phyloP scores from a whole-genome alignment of 2,329 filamentous ascomycete species.

The Aspergillus melleus region DNA sequence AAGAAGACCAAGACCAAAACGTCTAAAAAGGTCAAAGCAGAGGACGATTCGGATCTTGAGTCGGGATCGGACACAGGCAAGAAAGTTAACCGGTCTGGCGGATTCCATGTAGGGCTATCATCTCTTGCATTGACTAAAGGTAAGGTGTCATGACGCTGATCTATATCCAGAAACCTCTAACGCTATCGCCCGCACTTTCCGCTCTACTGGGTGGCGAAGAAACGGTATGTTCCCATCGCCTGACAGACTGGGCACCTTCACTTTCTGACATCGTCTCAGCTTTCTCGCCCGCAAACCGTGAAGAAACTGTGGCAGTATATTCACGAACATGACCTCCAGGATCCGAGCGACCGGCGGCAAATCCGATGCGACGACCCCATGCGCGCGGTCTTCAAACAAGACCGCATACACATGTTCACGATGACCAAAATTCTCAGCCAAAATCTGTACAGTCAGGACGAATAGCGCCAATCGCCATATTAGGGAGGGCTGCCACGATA shows the following conservation, averaged over 20 bases:
- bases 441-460: conserved; percentile 83
- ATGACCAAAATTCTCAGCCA: conserved; percentile 96
- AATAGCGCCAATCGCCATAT: conserved; percentile 44
- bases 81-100: conserved; percentile 74
- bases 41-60: conserved; percentile 77
- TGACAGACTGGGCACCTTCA: too few species aligned
- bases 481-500: conserved; percentile 18
- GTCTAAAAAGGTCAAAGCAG: conserved; percentile 69
- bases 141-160: conserved; percentile 7
- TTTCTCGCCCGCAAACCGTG: conserved; percentile 92
- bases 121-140: not conserved
- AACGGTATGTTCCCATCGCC: conserved; percentile 34
- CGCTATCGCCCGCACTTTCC: conserved; percentile 46
- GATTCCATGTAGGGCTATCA: conserved; percentile 69
- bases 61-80: conserved; percentile 62
- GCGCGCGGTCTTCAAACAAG: conserved; percentile 87
- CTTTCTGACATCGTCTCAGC: conserved; percentile 49
- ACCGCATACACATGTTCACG: conserved; percentile 95
- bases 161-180: conserved; percentile 44
- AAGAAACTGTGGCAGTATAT: conserved; percentile 97
- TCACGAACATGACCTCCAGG: conserved; percentile 82
- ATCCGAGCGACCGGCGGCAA: conserved; percentile 86
- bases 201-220: conserved; percentile 46
- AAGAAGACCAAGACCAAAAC: conserved; percentile 61
- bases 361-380: conserved; percentile 91